Evolutionary conservation across 768 basidiomycete species (phyloP), one percentile per base, ranked within the genome.

Genomic region (Tylopilus sp.): DNA sequence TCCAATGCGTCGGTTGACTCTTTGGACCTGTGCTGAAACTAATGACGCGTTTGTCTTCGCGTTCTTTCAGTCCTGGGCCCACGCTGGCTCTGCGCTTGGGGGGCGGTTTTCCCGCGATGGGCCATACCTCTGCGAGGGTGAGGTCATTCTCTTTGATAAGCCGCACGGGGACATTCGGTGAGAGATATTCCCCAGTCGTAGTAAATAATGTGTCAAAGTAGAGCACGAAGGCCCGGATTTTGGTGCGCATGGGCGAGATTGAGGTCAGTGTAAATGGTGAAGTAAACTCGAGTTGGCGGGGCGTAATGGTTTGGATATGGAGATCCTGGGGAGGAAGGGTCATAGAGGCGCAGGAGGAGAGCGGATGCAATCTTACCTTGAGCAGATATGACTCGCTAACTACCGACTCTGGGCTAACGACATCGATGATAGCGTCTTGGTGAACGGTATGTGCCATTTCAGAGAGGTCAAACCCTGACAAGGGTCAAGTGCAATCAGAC

Each of bases 181-280:
- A 68, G 6, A 86, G 70, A 1, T 79, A 79, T 39, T 72, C 72
- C 79, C 86, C 25, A 69, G 74, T 39, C 55, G 73, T 67, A 1
- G 82, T 83, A 76, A 98, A 98, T 76, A 94, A 98, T 0, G 88
- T 87, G 71, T 98, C 95, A 62, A 98, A 98, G 72, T 95, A 95
- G 17, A 94, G 81, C 22, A 97, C 76, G 72, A 98, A 84, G 6
- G 89, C 78, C 63, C 83, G 83, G 39, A 89, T 75, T 64, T 86
- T 86, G 5, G 78, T 80, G 30, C 82, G 78, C 55, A 79, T 79
- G 11, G 75, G 71, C 2, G 78, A 74, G 1, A 79, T 84, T 5
- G 85, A 81, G n/a, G 75, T 68, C 35, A 98, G 79, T 2, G 74
- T 76, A 73, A 98, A 98, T 0, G 85, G 66, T 0, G 90, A 79